Evolutionary conservation across 1,284 basidiomycete genomes (phyloP), one percentile per base, ranked within the genome.

Genomic region (Rhodotorula mucilaginosa): DNA sequence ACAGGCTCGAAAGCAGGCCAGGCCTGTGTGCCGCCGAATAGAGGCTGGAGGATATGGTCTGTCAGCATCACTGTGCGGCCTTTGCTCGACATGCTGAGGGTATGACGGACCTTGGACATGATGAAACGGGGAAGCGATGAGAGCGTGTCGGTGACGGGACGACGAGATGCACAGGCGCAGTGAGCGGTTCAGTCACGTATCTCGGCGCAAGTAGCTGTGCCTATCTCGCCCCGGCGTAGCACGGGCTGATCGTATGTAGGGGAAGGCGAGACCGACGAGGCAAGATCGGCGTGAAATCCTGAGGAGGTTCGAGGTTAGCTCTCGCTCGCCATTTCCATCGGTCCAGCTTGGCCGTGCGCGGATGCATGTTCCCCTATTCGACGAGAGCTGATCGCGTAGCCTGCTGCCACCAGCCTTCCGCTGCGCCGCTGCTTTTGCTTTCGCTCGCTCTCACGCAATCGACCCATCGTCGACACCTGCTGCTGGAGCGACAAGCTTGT

Each of bases 1-100:
- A 84, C 81, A 4, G 81, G 79, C 48, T 69, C 74, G 79, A 83
- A 84, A 29, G 64, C n/a, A 6, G 74, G 74, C 74, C 74, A 75
- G 26, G 62, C 49, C 15, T 15, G 10, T 3, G 16, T 0, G 19
- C 23, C 26, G 15, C 71, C 71, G 31, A 26, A 69, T 26, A 69
- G 16, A 18, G 58, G 44, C 47, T 62, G 49, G 5, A 44, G n/a
- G 1, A 23, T 0, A 16, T 2, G 13, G 7, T 7, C 23, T 15
- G 5, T 64, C 46, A 66, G 58, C 64, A 26, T 26, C 26, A 26
- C 26, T 26, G 26, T 7, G 34, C 19, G 0, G 39, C 21, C 39
- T 44, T 12, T 44, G 39, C 1, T 15, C 16, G 13, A 54, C 12
- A 5, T 7, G 5, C 21, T 56, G 44, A 13, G 31, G 5, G 10